Conservation (phyloP, 2,329 filamentous ascomycete genomes). For the Stachybotrys elegans region DNA sequence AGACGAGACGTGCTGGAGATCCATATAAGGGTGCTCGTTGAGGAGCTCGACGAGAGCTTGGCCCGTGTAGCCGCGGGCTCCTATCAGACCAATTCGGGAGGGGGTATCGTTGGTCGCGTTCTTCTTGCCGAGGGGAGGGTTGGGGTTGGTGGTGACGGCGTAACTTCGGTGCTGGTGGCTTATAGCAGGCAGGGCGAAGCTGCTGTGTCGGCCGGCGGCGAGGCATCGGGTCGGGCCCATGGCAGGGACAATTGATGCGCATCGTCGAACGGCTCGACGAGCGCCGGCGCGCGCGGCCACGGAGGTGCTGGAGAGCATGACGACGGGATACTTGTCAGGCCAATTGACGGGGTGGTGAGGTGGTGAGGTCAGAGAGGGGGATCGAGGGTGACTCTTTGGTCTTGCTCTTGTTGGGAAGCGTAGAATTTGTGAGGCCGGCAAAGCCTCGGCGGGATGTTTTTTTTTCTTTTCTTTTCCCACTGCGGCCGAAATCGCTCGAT, state of each 20-base stretch:
- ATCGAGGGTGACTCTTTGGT: background rate
- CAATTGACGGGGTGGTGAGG: slow-evolving; percentile 9
- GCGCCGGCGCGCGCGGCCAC: slow-evolving; percentile 10
- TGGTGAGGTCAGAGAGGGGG: background rate
- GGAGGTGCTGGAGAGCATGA: slow-evolving; percentile 12
- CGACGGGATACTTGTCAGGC: slow-evolving; percentile 2
- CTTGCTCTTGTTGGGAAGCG: no score
- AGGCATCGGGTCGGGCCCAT: slow-evolving; percentile 4
- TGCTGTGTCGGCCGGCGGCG: slow-evolving; percentile 4
- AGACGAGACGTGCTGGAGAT: slow-evolving; percentile 86
- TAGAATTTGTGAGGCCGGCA: background rate
- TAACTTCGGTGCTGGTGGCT: background rate
- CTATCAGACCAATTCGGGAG: slow-evolving; percentile 79
- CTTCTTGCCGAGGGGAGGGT: slow-evolving; percentile 83
- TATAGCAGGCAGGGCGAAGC: slow-evolving; percentile 3
- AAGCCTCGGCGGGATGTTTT: background rate
- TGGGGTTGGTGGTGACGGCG: slow-evolving; percentile 54
- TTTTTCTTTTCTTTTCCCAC: background rate
- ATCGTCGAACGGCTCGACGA: slow-evolving; percentile 15
- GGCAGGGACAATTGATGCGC: background rate
- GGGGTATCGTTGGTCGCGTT: slow-evolving; percentile 78
- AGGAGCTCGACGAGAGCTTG: slow-evolving; percentile 84
- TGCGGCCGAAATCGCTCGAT: background rate
- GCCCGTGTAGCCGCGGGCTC: slow-evolving; percentile 89
- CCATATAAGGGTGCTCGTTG: slow-evolving; percentile 83